These are phyloP conservation scores for Tardiomyces blankii DNA, from an alignment of 1,139 yeast species.

Conservation along the genomic window DNA sequence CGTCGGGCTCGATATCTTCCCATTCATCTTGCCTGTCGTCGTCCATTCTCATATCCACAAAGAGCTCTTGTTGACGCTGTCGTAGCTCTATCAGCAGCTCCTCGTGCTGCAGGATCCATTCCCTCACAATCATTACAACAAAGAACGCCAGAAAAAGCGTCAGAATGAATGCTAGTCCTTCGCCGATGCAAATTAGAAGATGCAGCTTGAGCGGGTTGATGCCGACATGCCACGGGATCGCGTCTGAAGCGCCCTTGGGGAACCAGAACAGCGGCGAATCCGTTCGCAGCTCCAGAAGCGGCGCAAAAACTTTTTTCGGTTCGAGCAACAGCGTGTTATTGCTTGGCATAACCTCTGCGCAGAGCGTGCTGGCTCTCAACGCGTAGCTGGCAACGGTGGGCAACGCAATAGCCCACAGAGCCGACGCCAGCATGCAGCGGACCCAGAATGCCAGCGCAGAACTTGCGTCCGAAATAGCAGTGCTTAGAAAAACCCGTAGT, in stretches of 20 bases:
- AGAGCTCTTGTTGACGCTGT: not conserved
- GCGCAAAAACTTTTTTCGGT: not conserved
- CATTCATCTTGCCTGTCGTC: not conserved
- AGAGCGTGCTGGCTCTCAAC: constrained; percentile 10
- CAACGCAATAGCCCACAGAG: constrained; percentile 15
- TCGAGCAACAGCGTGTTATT: constrained; percentile 1
- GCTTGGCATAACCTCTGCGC: constrained; percentile 16
- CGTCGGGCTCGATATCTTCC: not conserved
- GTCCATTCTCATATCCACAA: not conserved
- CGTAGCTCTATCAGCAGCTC: constrained; percentile 1
- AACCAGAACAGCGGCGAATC: not conserved
- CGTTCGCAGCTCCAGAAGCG: not conserved
- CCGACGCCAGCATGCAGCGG: constrained; percentile 9
- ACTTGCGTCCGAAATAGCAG: constrained; percentile 15
- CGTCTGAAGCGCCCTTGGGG: not conserved
- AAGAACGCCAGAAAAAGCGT: constrained; percentile 17
- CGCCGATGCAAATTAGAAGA: constrained; percentile 14
- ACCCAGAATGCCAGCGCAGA: constrained; percentile 6
- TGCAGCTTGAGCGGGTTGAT: not conserved
- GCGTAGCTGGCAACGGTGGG: constrained; percentile 13
- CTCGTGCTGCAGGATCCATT: constrained; percentile 27
- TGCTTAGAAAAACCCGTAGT: constrained; percentile 26
- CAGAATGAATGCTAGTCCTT: constrained; percentile 22
- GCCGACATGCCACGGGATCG: not conserved
- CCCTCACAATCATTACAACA: constrained; percentile 24